Evolutionary conservation across 257 asterid species (phyloP).

Genomic region (Primulina eburnea): DNA sequence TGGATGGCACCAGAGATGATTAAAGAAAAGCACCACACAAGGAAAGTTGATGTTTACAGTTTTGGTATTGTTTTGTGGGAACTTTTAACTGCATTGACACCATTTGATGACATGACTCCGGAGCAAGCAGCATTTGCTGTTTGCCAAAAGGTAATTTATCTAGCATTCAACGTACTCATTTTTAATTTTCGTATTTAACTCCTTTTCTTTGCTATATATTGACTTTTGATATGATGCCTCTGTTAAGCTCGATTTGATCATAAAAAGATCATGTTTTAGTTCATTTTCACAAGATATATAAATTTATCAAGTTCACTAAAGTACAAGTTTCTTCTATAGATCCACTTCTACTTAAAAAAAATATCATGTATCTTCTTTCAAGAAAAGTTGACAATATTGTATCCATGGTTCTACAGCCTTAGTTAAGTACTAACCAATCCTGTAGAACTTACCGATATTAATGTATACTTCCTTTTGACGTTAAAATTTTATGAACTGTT

Average conservation of each 20-base stretch:
- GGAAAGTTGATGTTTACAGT: conserved; percentile 92
- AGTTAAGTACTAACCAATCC: background rate
- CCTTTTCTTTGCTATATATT: background rate
- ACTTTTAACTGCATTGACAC: conserved; percentile 85
- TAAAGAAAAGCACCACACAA: conserved; percentile 82
- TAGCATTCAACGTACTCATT: background rate
- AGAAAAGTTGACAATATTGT: too few relatives aligned
- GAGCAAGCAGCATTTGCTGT: conserved; percentile 99
- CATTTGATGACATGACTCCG: conserved; percentile 89
- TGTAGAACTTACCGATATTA: background rate
- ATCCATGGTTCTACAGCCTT: too few relatives aligned
- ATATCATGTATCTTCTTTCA: too few relatives aligned
- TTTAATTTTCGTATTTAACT: background rate
- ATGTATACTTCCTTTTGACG: too few relatives aligned
- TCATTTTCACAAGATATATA: background rate
- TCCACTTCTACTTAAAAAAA: too few relatives aligned
- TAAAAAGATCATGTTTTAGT: background rate
- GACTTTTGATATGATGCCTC: background rate
- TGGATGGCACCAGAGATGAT: conserved; percentile 99
- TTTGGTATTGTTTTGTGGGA: conserved; percentile 92
- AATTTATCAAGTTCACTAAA: background rate
- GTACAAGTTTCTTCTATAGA: background rate
- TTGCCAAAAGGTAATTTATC: conserved; percentile 80
- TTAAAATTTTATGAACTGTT: background rate
- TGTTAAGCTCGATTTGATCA: background rate